These are phyloP conservation scores for Sporisorium exsertum DNA, from an alignment of 1,284 basidiomycete genomes.

Conservation along the genomic window DNA sequence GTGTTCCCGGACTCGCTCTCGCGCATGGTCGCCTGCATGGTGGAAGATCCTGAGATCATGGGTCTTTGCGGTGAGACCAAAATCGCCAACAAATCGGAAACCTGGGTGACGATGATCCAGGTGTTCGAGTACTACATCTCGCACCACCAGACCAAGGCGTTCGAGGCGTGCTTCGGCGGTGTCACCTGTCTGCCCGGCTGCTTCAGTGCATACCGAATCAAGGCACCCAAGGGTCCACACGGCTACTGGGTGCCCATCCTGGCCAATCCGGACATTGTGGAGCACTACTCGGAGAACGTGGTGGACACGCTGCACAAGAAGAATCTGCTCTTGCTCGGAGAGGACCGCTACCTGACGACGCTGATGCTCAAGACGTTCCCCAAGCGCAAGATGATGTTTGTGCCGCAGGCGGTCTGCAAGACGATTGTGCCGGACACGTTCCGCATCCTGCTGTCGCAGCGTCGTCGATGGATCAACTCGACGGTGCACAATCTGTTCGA, in stretches of 20 bases:
- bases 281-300: constrained; percentile 72
- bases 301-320: constrained; percentile 72
- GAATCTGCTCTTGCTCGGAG: constrained; percentile 71
- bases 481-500: constrained; percentile 72
- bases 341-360: constrained; percentile 72
- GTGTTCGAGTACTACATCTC: constrained; percentile 99
- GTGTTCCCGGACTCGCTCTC: constrained; percentile 71
- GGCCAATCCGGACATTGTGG: constrained; percentile 71
- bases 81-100: constrained; percentile 72
- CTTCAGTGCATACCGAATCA: constrained; percentile 72
- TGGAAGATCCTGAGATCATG: constrained; percentile 72
- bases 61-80: constrained; percentile 72
- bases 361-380: constrained; percentile 72
- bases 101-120: constrained; percentile 73
- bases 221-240: constrained; percentile 71
- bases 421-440: constrained; percentile 72
- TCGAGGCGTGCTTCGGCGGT: constrained; percentile 71
- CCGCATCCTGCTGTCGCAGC: constrained; percentile 71
- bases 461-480: constrained; percentile 72
- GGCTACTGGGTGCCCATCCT: constrained; percentile 72
- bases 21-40: constrained; percentile 72
- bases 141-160: constrained; percentile 83
- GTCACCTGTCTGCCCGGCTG: constrained; percentile 72
- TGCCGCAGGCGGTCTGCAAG: constrained; percentile 72
- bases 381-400: constrained; percentile 72